Evolutionary conservation across 306 rosid genomes (phyloP).

Genomic region (Malus orientalis): DNA sequence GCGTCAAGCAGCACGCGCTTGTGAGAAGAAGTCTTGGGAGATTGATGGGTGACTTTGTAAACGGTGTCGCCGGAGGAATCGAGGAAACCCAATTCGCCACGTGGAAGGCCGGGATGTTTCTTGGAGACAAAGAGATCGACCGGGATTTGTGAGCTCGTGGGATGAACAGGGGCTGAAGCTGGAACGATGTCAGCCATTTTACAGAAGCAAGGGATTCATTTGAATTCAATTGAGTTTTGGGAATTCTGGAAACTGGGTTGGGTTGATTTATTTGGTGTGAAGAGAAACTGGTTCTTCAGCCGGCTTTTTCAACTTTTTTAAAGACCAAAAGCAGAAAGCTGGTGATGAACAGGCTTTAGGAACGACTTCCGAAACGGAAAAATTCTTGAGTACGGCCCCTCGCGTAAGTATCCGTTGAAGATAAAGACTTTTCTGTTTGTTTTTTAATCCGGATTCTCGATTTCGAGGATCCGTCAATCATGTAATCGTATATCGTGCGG

Average conservation of each 20-base stretch:
- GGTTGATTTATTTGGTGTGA: not conserved
- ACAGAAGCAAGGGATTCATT: not conserved
- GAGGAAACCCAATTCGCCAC: slow-evolving; percentile 47
- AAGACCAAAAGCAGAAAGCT: not conserved
- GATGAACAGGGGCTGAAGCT: slow-evolving; percentile 8
- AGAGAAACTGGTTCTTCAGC: not conserved
- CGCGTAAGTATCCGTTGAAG: too few relatives aligned
- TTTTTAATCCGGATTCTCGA: too few relatives aligned
- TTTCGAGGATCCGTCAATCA: too few relatives aligned
- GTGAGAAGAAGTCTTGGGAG: slow-evolving; percentile 29
- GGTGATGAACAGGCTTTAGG: too few relatives aligned
- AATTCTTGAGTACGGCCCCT: too few relatives aligned
- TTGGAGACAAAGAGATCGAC: slow-evolving; percentile 74
- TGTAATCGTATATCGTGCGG: too few relatives aligned
- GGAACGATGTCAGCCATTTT: not conserved
- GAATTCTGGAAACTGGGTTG: not conserved
- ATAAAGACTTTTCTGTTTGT: not conserved
- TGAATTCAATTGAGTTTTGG: not conserved
- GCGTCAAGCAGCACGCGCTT: slow-evolving; percentile 41
- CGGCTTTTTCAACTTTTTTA: not conserved
- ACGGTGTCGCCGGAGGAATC: slow-evolving; percentile 34
- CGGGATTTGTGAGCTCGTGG: slow-evolving; percentile 37
- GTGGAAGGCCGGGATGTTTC: slow-evolving; percentile 40
- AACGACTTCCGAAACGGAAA: too few relatives aligned
- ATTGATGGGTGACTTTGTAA: slow-evolving; percentile 39